Conservation (phyloP, 129 eudicot genomes). For the Silybum marianum region DNA sequence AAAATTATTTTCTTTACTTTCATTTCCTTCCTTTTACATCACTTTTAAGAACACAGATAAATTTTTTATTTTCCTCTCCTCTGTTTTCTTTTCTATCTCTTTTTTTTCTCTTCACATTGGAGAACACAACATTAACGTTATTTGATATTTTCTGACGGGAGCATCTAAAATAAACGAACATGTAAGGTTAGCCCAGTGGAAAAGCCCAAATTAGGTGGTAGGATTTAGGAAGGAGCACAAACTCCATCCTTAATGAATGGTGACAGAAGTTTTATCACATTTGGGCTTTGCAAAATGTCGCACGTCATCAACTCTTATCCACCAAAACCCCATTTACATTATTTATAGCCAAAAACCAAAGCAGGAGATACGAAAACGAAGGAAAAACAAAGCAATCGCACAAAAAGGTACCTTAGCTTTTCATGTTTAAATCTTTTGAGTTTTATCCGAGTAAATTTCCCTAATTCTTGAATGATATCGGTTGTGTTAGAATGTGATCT, state of each 20-base stretch:
- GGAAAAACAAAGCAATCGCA: slow-evolving; percentile 6
- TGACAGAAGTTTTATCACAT: not conserved
- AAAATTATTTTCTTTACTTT: too few species aligned
- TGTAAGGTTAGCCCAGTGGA: too few species aligned
- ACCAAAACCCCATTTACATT: not conserved
- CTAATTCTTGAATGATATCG: not conserved
- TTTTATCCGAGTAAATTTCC: not conserved
- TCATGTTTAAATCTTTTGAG: not conserved
- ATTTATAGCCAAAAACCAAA: not conserved
- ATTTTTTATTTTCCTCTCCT: too few species aligned
- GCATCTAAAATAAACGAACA: too few species aligned
- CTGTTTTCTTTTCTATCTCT: too few species aligned
- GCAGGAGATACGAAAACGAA: not conserved
- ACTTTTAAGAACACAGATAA: too few species aligned
- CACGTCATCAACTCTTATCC: not conserved
- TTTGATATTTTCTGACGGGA: too few species aligned
- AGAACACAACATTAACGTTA: too few species aligned
- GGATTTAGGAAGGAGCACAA: not conserved
- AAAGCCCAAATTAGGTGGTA: not conserved
- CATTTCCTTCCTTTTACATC: too few species aligned
- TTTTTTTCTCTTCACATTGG: too few species aligned
- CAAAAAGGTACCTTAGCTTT: not conserved
- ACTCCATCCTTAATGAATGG: not conserved
- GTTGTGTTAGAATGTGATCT: not conserved
- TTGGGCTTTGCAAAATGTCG: not conserved